These are phyloP conservation scores for Colletotrichum tofieldiae DNA, from an alignment of 2,329 filamentous ascomycete genomes.

Conservation along the genomic window DNA sequence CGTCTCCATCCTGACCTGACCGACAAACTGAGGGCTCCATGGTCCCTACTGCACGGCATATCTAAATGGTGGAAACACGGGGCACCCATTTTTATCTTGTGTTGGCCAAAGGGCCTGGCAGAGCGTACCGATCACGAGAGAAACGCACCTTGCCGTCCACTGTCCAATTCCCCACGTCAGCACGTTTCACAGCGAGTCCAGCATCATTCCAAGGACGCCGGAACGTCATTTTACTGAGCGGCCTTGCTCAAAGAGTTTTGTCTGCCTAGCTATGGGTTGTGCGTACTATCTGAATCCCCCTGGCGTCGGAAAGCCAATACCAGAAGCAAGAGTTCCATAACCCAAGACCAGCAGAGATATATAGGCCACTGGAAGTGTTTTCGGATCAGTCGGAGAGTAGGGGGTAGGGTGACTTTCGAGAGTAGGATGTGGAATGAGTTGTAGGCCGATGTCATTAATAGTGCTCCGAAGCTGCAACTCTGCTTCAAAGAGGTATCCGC, in stretches of 20 bases:
- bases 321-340: slow-evolving; percentile 34
- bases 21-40: not conserved
- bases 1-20: not conserved
- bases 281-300: slow-evolving; percentile 36
- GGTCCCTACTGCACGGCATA: not conserved
- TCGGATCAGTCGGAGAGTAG: slow-evolving; percentile 32
- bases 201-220: not conserved
- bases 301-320: slow-evolving; percentile 30
- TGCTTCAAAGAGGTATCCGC: slow-evolving; percentile 44
- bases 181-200: not conserved
- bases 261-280: slow-evolving; percentile 32
- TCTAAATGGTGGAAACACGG: not conserved
- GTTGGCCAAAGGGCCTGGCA: not conserved
- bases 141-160: not conserved
- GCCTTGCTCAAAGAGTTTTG: slow-evolving; percentile 34
- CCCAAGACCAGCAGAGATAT: slow-evolving; percentile 30
- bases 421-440: slow-evolving; percentile 26
- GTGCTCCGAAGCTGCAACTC: slow-evolving; percentile 39
- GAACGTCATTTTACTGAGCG: slow-evolving; percentile 17
- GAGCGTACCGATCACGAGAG: not conserved
- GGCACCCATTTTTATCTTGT: not conserved
- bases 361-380: slow-evolving; percentile 26
- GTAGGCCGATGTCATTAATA: slow-evolving; percentile 42
- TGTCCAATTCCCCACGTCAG: not conserved
- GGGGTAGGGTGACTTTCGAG: slow-evolving; percentile 19